Base-by-base conservation (phyloP, 2,329 filamentous ascomycete species). In the Fusarium verrucosum region DNA sequence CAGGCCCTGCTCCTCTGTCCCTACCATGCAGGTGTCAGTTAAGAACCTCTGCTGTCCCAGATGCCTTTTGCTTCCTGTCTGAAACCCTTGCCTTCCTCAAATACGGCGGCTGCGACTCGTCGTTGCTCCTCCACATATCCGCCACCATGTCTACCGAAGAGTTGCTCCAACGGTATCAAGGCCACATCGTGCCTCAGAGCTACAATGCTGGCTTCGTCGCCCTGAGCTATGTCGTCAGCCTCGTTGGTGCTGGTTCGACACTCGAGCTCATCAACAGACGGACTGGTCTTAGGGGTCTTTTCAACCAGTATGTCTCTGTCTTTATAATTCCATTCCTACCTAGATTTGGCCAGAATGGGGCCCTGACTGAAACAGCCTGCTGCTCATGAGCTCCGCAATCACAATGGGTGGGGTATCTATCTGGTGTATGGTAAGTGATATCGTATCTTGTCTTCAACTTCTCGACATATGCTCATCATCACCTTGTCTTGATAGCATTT, bases 181-280 rank as follows among this genome's bases (percentile, higher is more conserved):
- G 79, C 20, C 72, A 79, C 37, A 72, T 83, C 17, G 80, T 85
- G 22, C 81, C 82, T 22, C 78, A 79, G 41, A 77, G 77, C 46
- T 87, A 84, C 75, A 80, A 82, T 62, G 77, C 82, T 5, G 86
- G 87, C 35, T 89, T 91, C 69, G 83, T 94, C 13, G 82, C 89
- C 22, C 82, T 92, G 66, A 95, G 92, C 72, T 87, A 91, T 62
- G 80, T 91, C 66, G 91, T 92, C 70, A 94, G 92, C 71, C 81
- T 92, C 30, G 84, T 92, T 65, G 93, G 93, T 62, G 89, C 91
- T 44, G 83, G 87, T 46, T 92, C 92, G 5, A 94, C 92, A 0
- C 81, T 96, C 28, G 93, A 96, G 75, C 80, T 96, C 57, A 87
- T 96, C 47, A 91, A 95, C 73, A 82, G 91, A 57, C 83, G 91